A percentile compares a stretch with the other conserved stretches of the same genome.
Conservation (phyloP, 441 rosid species). For the Oxalis stricta region DNA sequence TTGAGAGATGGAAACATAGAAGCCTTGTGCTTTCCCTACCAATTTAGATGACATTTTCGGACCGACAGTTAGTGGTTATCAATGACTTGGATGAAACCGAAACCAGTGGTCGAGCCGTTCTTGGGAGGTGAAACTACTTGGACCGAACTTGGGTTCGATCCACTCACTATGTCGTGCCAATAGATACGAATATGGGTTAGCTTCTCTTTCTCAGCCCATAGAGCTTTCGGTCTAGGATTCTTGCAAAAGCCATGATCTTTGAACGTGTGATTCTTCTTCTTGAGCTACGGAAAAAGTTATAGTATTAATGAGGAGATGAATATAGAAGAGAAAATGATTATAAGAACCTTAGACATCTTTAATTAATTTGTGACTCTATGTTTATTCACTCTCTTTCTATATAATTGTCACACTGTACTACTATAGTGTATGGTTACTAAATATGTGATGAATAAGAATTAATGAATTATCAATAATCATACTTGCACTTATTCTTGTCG, state of each 20-base stretch:
- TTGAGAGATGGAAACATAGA: conserved; percentile 36
- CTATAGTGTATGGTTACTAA: too few relatives aligned
- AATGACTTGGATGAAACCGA: conserved; percentile 29
- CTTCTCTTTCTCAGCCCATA: conserved; percentile 33
- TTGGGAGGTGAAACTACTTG: conserved; percentile 17
- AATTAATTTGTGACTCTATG: too few relatives aligned
- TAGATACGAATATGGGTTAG: conserved; percentile 45
- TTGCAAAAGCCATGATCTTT: conserved; percentile 6
- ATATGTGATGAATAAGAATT: too few relatives aligned
- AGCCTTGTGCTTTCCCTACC: conserved; percentile 53
- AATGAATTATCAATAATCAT: too few relatives aligned
- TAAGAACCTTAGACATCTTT: too few relatives aligned
- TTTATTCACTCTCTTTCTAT: too few relatives aligned
- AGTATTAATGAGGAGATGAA: too few relatives aligned
- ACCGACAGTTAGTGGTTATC: conserved; percentile 39
- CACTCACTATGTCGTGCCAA: conserved; percentile 53
- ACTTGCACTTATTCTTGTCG: too few relatives aligned
- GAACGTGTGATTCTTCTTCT: too few relatives aligned
- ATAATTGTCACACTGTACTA: too few relatives aligned
- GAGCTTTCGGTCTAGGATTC: conserved; percentile 20
- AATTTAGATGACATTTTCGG: conserved; percentile 33
- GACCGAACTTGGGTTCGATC: conserved; percentile 33
- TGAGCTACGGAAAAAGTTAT: too few relatives aligned
- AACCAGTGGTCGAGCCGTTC: conserved; percentile 10
- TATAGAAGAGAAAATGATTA: conserved; percentile 11